These are phyloP conservation scores for Drechslera avenae DNA, from an alignment of 2,329 filamentous ascomycete species.

Conservation along the genomic window DNA sequence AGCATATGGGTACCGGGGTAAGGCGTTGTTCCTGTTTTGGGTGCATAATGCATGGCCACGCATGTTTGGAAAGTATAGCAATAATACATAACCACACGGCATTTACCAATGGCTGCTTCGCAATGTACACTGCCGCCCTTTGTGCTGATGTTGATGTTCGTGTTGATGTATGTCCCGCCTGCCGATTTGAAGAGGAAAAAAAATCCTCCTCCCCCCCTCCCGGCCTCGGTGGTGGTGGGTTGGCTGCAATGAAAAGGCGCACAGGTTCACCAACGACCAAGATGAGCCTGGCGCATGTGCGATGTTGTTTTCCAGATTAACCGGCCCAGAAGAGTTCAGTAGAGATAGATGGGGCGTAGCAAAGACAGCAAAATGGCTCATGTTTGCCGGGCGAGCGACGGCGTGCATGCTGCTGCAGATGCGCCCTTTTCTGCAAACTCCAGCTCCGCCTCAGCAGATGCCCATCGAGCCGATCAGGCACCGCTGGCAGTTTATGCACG, in stretches of 20 bases:
- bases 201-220: too few species aligned
- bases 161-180: neutral
- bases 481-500: slow-evolving; percentile 2
- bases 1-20: slow-evolving; percentile 13
- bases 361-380: too few species aligned
- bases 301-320: too few species aligned
- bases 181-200: too few species aligned
- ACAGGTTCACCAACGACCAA: too few species aligned
- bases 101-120: neutral
- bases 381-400: neutral
- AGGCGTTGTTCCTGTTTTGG: slow-evolving; percentile 18
- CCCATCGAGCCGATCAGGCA: slow-evolving; percentile 15
- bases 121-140: neutral
- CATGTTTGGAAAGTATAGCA: slow-evolving; percentile 11
- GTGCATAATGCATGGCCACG: slow-evolving; percentile 16
- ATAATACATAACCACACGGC: slow-evolving; percentile 6
- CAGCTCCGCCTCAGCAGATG: slow-evolving; percentile 10
- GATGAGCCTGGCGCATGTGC: too few species aligned
- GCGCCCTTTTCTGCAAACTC: slow-evolving; percentile 13
- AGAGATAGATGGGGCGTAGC: too few species aligned
- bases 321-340: too few species aligned
- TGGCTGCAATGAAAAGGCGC: too few species aligned
- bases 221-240: too few species aligned
- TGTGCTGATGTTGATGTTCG: neutral
- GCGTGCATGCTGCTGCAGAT: slow-evolving; percentile 1